A percentile compares a stretch with the other conserved stretches of the same genome.
These are phyloP conservation scores for Plasmodium gonderi DNA, from an alignment of 169 alveolate species.

Conservation along the genomic window DNA sequence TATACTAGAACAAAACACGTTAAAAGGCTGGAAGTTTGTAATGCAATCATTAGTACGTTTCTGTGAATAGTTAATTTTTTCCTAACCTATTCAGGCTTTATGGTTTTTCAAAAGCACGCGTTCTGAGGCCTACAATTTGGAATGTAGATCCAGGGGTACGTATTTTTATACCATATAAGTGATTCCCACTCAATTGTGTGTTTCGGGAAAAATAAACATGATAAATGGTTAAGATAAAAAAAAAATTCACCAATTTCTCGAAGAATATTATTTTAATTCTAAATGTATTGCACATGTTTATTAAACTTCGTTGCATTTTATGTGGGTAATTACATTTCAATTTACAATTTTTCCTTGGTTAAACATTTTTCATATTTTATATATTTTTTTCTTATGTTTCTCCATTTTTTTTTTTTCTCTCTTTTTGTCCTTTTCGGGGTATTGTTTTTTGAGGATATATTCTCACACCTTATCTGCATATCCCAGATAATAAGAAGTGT, in stretches of 20 bases:
- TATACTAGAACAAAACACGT: conserved; percentile 53
- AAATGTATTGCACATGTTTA: not conserved
- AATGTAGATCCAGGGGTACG: no score
- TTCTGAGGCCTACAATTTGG: no score
- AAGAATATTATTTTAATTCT: not conserved
- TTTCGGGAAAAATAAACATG: not conserved
- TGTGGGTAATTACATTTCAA: not conserved
- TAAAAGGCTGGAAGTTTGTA: conserved; percentile 48
- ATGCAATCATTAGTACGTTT: conserved; percentile 26
- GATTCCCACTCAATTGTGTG: not conserved
- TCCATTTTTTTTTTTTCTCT: not conserved
- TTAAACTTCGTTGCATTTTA: not conserved
- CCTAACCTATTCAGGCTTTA: not conserved
- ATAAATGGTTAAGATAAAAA: not conserved
- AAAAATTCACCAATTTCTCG: not conserved
- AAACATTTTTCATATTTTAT: no score
- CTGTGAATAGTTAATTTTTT: not conserved
- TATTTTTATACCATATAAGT: no score
- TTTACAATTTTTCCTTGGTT: not conserved
- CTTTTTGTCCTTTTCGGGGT: not conserved
- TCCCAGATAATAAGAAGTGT: no score
- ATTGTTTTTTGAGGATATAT: no score
- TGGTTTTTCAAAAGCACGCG: not conserved
- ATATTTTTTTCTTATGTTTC: not conserved
- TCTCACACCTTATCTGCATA: no score